Evolutionary conservation across 2,329 filamentous ascomycete genomes (phyloP).

Genomic region (Venturia carpophila): DNA sequence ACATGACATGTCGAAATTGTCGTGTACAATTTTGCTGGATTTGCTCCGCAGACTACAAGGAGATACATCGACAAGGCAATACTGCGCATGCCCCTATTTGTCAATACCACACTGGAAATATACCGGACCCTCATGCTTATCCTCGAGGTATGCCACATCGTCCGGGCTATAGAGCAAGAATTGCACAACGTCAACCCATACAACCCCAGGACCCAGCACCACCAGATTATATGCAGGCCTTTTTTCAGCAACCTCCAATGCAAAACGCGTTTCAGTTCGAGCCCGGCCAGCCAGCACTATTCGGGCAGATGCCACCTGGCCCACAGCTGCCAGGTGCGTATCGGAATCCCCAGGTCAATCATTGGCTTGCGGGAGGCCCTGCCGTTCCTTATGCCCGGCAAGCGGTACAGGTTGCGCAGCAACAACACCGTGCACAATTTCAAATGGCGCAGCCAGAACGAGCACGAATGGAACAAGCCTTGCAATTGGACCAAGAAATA

Average conservation of each 20-base stretch:
- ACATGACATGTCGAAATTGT: conserved; percentile 7
- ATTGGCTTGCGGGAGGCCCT: conserved; percentile 1
- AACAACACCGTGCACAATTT: not conserved
- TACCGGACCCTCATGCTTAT: not conserved
- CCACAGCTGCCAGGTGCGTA: not conserved
- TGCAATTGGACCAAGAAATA: too few species aligned
- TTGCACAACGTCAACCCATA: not conserved
- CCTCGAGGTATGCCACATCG: too few species aligned
- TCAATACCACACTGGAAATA: not conserved
- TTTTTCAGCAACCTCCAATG: not conserved
- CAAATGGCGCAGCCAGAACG: not conserved
- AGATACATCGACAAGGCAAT: conserved; percentile 16
- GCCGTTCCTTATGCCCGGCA: not conserved
- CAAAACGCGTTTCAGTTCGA: not conserved
- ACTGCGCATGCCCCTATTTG: conserved; percentile 4
- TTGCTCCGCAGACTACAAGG: conserved; percentile 9
- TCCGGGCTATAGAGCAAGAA: not conserved
- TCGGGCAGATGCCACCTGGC: not conserved
- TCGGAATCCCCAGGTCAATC: not conserved
- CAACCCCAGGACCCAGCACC: not conserved
- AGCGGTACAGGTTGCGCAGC: not conserved
- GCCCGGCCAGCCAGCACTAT: too few species aligned
- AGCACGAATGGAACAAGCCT: not conserved
- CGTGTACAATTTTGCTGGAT: conserved; percentile 12
- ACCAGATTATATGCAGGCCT: not conserved